Conservation (phyloP, 1,139 yeast genomes). For the Hyphopichia wangnamkhiaoensis region DNA sequence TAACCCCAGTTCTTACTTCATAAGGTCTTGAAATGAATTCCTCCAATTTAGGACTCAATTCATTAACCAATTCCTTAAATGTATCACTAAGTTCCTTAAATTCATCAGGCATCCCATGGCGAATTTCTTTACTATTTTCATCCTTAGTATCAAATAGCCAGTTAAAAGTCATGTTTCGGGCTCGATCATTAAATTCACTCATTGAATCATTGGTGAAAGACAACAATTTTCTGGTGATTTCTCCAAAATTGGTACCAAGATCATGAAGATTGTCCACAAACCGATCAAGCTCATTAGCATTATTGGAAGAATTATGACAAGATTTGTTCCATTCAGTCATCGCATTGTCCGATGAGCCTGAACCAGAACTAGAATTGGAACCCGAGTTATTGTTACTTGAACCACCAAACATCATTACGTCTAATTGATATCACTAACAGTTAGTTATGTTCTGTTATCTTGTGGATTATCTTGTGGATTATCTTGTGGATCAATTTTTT, state of each 20-base stretch:
- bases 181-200: conserved; percentile 22
- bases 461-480: too few species aligned
- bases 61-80: not conserved
- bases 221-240: conserved; percentile 18
- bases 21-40: conserved; percentile 5
- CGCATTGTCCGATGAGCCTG: too few species aligned
- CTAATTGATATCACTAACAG: too few species aligned
- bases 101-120: conserved; percentile 5
- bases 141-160: conserved; percentile 17
- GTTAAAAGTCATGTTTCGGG: conserved; percentile 19
- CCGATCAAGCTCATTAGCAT: conserved; percentile 17
- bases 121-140: conserved; percentile 3
- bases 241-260: conserved; percentile 16
- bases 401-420: too few species aligned
- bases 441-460: too few species aligned
- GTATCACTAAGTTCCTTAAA: conserved; percentile 4
- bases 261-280: conserved; percentile 20
- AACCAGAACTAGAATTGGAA: too few species aligned
- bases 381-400: too few species aligned
- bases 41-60: conserved; percentile 1
- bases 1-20: conserved; percentile 2
- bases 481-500: too few species aligned
- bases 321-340: conserved; percentile 4
- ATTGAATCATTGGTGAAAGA: conserved; percentile 27
- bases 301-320: conserved; percentile 5